Conservation (phyloP, 805 yeast species). For the Grigorovia humatica region DNA sequence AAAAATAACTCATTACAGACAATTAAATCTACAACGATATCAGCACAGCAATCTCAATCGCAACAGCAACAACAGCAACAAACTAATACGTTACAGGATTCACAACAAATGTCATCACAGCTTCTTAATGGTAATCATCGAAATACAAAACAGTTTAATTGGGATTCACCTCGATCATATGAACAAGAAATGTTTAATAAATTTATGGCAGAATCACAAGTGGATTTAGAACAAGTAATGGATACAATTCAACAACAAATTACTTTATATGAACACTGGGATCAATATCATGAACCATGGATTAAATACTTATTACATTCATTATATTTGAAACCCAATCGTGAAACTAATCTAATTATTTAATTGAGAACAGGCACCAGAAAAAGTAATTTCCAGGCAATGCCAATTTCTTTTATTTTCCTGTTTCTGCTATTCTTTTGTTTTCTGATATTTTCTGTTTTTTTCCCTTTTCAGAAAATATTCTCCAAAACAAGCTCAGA, state of each 20-base stretch:
- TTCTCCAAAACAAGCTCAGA: not conserved
- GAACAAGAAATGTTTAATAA: slow-evolving; percentile 17
- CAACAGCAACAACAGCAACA: slow-evolving; percentile 33
- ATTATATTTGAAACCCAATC: slow-evolving; percentile 17
- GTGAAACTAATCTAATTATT: not conserved
- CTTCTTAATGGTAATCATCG: not conserved
- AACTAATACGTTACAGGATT: slow-evolving; percentile 7
- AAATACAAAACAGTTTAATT: not conserved
- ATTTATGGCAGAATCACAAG: slow-evolving; percentile 65
- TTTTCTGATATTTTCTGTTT: not conserved
- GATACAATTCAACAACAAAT: slow-evolving; percentile 80
- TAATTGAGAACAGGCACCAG: not conserved
- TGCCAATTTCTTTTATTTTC: not conserved
- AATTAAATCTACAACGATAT: not conserved
- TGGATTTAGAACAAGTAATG: slow-evolving; percentile 66
- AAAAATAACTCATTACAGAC: not conserved
- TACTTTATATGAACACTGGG: slow-evolving; percentile 78
- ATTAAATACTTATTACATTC: slow-evolving; percentile 33
- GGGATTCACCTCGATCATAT: not conserved
- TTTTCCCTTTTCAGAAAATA: not conserved
- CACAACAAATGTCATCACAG: too few relatives aligned
- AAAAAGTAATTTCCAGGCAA: not conserved
- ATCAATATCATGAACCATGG: slow-evolving; percentile 61
- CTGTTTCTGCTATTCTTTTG: not conserved
- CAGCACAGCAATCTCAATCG: not conserved